phyloP scores from a whole-genome alignment of 495 filamentous ascomycete genomes.

The Thermothielavioides terrestris region DNA sequence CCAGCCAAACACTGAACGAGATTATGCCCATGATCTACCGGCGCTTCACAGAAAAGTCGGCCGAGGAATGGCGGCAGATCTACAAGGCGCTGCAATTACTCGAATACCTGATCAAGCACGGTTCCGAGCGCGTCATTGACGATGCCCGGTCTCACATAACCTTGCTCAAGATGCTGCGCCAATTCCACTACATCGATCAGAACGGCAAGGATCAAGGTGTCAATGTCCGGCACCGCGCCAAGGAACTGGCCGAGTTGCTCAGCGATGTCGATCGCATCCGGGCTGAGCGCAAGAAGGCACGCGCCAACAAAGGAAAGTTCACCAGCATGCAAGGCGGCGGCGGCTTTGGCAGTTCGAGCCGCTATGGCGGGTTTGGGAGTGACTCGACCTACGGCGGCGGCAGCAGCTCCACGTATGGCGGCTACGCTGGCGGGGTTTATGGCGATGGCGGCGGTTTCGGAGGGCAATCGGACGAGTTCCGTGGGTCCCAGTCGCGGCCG shows the following conservation, averaged over 20 bases:
- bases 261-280: conserved; percentile 91
- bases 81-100: conserved; percentile 96
- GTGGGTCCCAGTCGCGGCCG: conserved; percentile 42
- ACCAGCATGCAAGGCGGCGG: conserved; percentile 80
- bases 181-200: conserved; percentile 94
- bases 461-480: conserved; percentile 54
- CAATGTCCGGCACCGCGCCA: conserved; percentile 93
- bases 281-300: conserved; percentile 87
- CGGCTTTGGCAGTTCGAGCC: conserved; percentile 43
- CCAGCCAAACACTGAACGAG: conserved; percentile 90
- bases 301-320: conserved; percentile 84
- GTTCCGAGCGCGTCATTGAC: conserved; percentile 94
- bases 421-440: conserved; percentile 80
- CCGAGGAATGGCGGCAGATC: conserved; percentile 98
- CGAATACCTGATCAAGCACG: conserved; percentile 97
- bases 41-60: conserved; percentile 94
- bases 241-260: conserved; percentile 88
- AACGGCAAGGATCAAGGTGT: conserved; percentile 98
- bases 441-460: conserved; percentile 91
- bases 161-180: conserved; percentile 93
- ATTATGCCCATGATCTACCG: conserved; percentile 99
- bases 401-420: conserved; percentile 57
- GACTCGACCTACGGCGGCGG: conserved; percentile 57
- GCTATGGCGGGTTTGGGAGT: conserved; percentile 87
- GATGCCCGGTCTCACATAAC: conserved; percentile 93